These are phyloP conservation scores for Leucocoprinus sp. DNA, from an alignment of 768 basidiomycete species.

Conservation along the genomic window DNA sequence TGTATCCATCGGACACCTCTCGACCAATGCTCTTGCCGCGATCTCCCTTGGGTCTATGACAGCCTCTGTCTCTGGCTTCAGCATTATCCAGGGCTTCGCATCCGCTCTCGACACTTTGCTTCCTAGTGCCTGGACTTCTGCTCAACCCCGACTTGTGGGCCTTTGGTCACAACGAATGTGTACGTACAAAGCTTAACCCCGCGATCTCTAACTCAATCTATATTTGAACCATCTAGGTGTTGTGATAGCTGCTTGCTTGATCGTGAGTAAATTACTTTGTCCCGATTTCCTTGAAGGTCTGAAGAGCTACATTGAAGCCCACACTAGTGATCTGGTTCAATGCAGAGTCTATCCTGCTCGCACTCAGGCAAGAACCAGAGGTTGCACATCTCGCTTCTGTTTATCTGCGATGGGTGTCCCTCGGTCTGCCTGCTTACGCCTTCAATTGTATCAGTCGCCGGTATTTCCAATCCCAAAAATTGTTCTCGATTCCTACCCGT, in stretches of 20 bases:
- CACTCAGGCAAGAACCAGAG: conserved; percentile 72
- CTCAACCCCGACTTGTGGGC: conserved; percentile 76
- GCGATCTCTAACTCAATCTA: neutral
- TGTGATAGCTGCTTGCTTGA: conserved; percentile 45
- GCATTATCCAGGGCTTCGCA: conserved; percentile 76
- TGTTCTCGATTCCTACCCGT: conserved; percentile 80
- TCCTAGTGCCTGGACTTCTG: conserved; percentile 91
- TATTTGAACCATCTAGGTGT: conserved; percentile 38
- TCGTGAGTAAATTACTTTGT: conserved; percentile 40
- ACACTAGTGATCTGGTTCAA: conserved; percentile 75
- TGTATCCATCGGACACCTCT: conserved; percentile 84
- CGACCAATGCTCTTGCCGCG: conserved; percentile 83
- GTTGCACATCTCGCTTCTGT: conserved; percentile 69
- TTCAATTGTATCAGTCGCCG: conserved; percentile 42
- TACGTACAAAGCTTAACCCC: conserved; percentile 25
- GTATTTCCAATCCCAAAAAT: conserved; percentile 63
- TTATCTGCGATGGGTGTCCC: conserved; percentile 68
- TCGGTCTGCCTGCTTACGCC: conserved; percentile 68
- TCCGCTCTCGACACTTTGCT: conserved; percentile 89
- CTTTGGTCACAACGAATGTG: conserved; percentile 89
- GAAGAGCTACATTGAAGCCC: conserved; percentile 33
- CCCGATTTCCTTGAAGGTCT: conserved; percentile 2
- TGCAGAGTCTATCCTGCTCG: conserved; percentile 70
- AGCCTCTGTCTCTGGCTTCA: conserved; percentile 67
- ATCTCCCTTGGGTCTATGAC: conserved; percentile 71